phyloP scores from a whole-genome alignment of 1,139 yeast species.

The Chernovozyma sophiae-reginae region DNA sequence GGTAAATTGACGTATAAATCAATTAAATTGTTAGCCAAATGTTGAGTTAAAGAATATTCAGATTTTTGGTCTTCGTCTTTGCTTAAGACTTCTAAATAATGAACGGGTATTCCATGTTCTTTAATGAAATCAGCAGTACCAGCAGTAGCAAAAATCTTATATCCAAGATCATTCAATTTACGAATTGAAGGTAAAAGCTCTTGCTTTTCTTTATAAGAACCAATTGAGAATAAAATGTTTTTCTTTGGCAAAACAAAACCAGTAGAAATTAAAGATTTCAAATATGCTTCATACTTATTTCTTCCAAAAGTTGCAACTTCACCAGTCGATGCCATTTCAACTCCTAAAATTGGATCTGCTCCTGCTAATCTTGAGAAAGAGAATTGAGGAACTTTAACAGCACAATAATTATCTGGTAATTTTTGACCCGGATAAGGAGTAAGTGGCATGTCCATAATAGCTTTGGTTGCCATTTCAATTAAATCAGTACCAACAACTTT shows the following conservation, averaged over 20 bases:
- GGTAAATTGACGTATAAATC: slow-evolving; percentile 96
- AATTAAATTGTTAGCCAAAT: slow-evolving; percentile 92
- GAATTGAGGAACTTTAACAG: slow-evolving; percentile 96
- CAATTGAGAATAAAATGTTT: slow-evolving; percentile 89
- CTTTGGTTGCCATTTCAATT: slow-evolving; percentile 97
- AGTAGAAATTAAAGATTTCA: slow-evolving; percentile 90
- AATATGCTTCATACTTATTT: slow-evolving; percentile 94
- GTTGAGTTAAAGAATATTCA: slow-evolving; percentile 94
- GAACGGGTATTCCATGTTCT: slow-evolving; percentile 92
- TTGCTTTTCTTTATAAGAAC: slow-evolving; percentile 95
- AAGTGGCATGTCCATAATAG: slow-evolving; percentile 84
- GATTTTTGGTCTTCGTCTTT: slow-evolving; percentile 76
- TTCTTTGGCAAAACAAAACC: slow-evolving; percentile 95
- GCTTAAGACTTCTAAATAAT: slow-evolving; percentile 84
- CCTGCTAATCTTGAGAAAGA: slow-evolving; percentile 97
- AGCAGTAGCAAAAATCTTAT: slow-evolving; percentile 91
- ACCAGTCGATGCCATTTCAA: slow-evolving; percentile 99
- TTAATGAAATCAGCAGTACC: slow-evolving; percentile 98
- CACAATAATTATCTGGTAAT: slow-evolving; percentile 91
- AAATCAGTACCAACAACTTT: slow-evolving; percentile 96
- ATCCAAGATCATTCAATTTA: slow-evolving; percentile 80
- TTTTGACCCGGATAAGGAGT: slow-evolving; percentile 86
- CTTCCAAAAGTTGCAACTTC: slow-evolving; percentile 98
- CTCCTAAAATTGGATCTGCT: slow-evolving; percentile 98
- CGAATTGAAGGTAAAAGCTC: slow-evolving; percentile 87